phyloP scores from a whole-genome alignment of 345 rosid species.

The Eutrema heterophyllum region DNA sequence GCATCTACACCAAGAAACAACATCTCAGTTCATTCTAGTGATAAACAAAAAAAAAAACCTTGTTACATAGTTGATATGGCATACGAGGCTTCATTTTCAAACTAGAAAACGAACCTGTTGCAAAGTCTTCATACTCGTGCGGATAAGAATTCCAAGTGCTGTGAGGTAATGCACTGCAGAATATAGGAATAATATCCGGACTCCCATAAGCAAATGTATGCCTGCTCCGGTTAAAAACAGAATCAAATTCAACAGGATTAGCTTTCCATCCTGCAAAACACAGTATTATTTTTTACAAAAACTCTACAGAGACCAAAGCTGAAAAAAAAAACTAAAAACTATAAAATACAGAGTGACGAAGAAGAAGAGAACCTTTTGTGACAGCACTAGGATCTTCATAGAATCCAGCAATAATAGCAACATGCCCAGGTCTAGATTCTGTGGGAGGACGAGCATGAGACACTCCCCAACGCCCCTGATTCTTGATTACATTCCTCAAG shows the following conservation, averaged over 20 bases:
- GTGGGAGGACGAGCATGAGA: slow-evolving; percentile 99
- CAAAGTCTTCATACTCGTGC: slow-evolving; percentile 92
- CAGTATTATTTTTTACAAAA: not conserved
- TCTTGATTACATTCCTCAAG: slow-evolving; percentile 67
- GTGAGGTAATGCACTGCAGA: slow-evolving; percentile 79
- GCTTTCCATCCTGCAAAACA: slow-evolving; percentile 87
- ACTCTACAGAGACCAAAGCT: too few relatives aligned
- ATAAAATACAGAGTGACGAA: not conserved
- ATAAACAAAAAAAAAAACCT: not conserved
- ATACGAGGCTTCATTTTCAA: not conserved
- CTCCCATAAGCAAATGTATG: slow-evolving; percentile 89
- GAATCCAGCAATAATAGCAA: slow-evolving; percentile 91
- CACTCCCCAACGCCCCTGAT: slow-evolving; percentile 91
- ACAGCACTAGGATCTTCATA: slow-evolving; percentile 99
- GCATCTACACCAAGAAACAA: slow-evolving; percentile 68
- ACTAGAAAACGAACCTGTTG: slow-evolving; percentile 59
- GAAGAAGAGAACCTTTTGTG: slow-evolving; percentile 55
- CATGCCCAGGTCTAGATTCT: slow-evolving; percentile 97
- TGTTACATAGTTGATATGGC: not conserved
- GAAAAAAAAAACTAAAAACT: not conserved
- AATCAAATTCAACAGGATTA: slow-evolving; percentile 96
- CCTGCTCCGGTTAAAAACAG: slow-evolving; percentile 76
- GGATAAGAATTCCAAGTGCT: slow-evolving; percentile 86
- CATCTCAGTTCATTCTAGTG: not conserved
- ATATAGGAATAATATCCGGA: slow-evolving; percentile 93